A percentile compares a stretch with the other conserved stretches of the same genome.
Conservation (phyloP, 371 early-diverging fungal species). For the Amoeboaphelidium protococcarum region DNA sequence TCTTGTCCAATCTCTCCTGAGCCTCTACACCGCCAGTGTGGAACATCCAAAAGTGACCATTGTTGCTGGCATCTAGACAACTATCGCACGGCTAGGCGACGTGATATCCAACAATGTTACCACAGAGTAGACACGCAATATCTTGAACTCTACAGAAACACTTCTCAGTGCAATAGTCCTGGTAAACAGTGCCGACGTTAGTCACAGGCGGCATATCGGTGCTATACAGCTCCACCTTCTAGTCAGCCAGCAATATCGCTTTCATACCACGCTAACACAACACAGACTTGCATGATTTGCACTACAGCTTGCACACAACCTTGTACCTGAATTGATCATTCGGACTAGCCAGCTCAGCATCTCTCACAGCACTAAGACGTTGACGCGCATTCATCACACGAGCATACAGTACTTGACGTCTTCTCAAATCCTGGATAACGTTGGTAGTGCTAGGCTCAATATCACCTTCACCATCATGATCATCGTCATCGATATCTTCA, state of each 20-base stretch:
- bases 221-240: slow-evolving; percentile 36
- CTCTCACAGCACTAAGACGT: too few relatives aligned
- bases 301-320: slow-evolving; percentile 26
- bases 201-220: slow-evolving; percentile 54
- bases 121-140: slow-evolving; percentile 71
- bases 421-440: too few relatives aligned
- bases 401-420: too few relatives aligned
- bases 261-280: slow-evolving; percentile 59
- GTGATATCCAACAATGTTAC: slow-evolving; percentile 83
- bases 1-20: slow-evolving; percentile 17
- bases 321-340: slow-evolving; percentile 30
- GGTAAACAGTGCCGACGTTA: slow-evolving; percentile 59
- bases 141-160: slow-evolving; percentile 79
- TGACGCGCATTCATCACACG: too few relatives aligned
- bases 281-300: slow-evolving; percentile 20
- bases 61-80: slow-evolving; percentile 74
- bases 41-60: slow-evolving; percentile 96
- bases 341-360: too few relatives aligned
- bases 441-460: too few relatives aligned
- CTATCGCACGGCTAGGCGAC: slow-evolving; percentile 76
- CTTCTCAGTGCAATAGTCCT: slow-evolving; percentile 70
- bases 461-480: too few relatives aligned
- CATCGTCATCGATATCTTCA: too few relatives aligned
- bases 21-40: slow-evolving; percentile 45
- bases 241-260: slow-evolving; percentile 70